Evolutionary conservation across 352 stramenopile genomes (phyloP).

Genomic region (Globisporangium cederbergense): DNA sequence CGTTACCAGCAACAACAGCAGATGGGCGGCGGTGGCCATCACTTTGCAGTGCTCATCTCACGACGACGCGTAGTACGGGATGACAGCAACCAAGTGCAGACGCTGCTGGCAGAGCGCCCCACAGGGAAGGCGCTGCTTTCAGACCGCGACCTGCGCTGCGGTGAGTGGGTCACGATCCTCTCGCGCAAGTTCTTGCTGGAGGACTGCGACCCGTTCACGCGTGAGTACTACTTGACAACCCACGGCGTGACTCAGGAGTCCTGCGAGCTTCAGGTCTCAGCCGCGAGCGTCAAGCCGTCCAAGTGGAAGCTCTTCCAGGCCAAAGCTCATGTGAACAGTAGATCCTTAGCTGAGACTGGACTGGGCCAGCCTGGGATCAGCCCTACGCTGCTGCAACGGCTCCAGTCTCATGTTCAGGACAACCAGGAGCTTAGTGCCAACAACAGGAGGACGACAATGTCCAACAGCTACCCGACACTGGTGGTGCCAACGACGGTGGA

Average conservation of each 20-base stretch:
- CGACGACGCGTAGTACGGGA: conserved; percentile 60
- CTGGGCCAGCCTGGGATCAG: conserved; percentile 16
- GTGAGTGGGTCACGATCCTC: conserved; percentile 81
- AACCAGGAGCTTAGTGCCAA: conserved; percentile 14
- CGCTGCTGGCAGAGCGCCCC: conserved; percentile 12
- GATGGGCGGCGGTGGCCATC: conserved; percentile 38
- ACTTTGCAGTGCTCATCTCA: conserved; percentile 82
- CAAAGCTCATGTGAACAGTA: not conserved
- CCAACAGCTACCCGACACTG: conserved; percentile 10
- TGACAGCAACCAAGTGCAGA: conserved; percentile 14
- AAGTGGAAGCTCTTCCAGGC: conserved; percentile 67
- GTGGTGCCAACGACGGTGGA: conserved; percentile 34
- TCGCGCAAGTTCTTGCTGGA: conserved; percentile 86
- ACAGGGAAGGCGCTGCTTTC: conserved; percentile 37
- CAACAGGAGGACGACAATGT: not conserved
- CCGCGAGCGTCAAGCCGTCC: conserved; percentile 10
- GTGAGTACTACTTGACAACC: conserved; percentile 82
- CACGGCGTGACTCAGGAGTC: conserved; percentile 81
- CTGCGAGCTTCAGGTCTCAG: conserved; percentile 21
- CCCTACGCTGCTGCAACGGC: conserved; percentile 14
- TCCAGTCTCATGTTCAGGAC: conserved; percentile 19
- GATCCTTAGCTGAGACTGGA: not conserved
- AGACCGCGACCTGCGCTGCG: conserved; percentile 77
- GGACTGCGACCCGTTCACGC: conserved; percentile 91
- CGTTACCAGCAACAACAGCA: conserved; percentile 32